Base-by-base conservation (phyloP, 192 early-diverging fungal genomes). In the Powellomyces hirtus region DNA sequence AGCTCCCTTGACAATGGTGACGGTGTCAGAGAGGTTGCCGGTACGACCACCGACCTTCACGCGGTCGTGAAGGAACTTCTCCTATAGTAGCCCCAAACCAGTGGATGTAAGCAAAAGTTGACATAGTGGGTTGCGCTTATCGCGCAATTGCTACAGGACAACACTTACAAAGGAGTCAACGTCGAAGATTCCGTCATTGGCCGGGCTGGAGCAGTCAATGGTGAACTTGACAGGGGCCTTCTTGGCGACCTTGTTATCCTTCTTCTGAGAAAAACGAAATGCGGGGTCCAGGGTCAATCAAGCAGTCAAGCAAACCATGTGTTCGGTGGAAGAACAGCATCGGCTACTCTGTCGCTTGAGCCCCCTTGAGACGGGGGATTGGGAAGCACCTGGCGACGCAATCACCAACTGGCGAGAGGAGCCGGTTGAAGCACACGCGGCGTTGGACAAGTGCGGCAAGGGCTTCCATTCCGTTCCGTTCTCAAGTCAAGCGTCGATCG, bases 11-110 rank as follows among this genome's bases (percentile, higher is more conserved):
- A 83, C 75, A 71, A 99, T 94, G 80, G 87, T 80, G 63, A 98
- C 89, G 66, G 83, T 62, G 42, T 93, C 90, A 61, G 88, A 87
- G 72, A 98, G 88, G 93, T 97, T 96, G 86, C 90, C 89, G 75
- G 94, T 95, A 79, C 92, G 93, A 72, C 93, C 93, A 51, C 86
- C 87, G 73, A 98, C 93, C 94, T 98, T 98, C 86, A 98, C 88
- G 81, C 92, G 90, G 84, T 97, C 95, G 81, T 94, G 93, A 70
- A 98, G 89, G 88, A 89, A 98, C 89, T 96, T 97, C 85, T 97
- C 94, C 89, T 89, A 71, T 71, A 66, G 35, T 22, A 56, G 2
- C 16, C 36, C 20, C 24, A 62, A 42, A 26, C 2, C n/a, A 57
- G 7, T 44, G n/a, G n/a, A 13, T n/a, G 7, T 14, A 57, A 16